A percentile compares a stretch with the other conserved stretches of the same genome.
Conservation (phyloP, 176 grass and related monocot genomes). For the Olyra latifolia region DNA sequence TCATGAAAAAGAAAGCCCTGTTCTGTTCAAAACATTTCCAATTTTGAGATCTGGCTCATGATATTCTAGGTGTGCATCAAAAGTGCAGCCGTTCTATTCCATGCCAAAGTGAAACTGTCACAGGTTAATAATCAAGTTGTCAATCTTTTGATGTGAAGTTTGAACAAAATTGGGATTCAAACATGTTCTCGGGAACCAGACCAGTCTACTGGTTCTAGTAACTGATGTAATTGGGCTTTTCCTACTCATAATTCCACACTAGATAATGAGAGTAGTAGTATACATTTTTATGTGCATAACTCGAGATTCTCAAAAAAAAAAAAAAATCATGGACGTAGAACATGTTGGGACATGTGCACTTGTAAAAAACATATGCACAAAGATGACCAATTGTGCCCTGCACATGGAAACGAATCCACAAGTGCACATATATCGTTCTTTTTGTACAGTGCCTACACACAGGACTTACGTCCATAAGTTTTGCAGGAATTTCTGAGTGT, state of each 20-base stretch:
- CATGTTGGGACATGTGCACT: not conserved
- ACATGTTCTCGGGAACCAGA: not conserved
- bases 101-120: not conserved
- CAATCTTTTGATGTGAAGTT: conserved; percentile 4
- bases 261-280: not conserved
- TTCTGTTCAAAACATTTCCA: not conserved
- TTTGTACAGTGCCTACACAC: not conserved
- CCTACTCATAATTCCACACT: not conserved
- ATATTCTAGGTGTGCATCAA: not conserved
- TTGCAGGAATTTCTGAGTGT: not conserved
- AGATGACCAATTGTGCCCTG: not conserved
- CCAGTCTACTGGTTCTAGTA: not conserved
- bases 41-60: not conserved
- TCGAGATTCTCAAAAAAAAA: not conserved
- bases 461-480: not conserved
- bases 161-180: not conserved
- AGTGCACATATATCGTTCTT: not conserved
- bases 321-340: not conserved
- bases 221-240: not conserved
- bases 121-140: not conserved
- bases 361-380: not conserved
- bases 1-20: not conserved
- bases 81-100: not conserved
- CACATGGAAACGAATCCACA: not conserved
- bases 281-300: too few species aligned